Conservation (phyloP, 129 eudicot species). For the Chrysanthemum seticuspe region DNA sequence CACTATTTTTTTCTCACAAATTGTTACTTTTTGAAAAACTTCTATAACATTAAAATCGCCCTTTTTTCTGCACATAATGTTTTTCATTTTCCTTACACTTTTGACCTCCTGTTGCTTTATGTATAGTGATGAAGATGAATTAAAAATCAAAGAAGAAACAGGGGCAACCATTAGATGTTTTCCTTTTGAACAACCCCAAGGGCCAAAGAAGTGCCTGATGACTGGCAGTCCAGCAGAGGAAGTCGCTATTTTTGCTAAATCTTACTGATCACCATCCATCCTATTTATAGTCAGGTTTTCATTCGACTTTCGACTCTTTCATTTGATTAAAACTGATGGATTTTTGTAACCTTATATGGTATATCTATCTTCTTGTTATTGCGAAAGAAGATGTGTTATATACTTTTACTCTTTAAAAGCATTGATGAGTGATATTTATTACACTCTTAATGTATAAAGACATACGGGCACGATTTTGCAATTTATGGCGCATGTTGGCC, state of each 20-base stretch:
- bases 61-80: no score
- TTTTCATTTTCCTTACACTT: no score
- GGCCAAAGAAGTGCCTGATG: constrained; percentile 66
- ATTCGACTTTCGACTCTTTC: constrained; percentile 3
- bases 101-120: neutral
- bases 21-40: no score
- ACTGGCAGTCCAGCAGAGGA: constrained; percentile 79
- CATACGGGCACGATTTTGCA: no score
- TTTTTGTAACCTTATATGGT: neutral
- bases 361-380: neutral
- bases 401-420: neutral
- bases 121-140: constrained; percentile 63
- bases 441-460: no score
- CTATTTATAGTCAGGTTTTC: constrained; percentile 22
- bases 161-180: constrained; percentile 85
- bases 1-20: neutral
- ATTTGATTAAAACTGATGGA: neutral
- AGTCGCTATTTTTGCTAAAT: constrained; percentile 94
- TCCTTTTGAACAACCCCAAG: constrained; percentile 88
- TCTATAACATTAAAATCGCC: no score
- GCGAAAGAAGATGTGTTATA: neutral
- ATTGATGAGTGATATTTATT: no score
- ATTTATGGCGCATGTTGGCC: no score
- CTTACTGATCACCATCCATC: constrained; percentile 43
- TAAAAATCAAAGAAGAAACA: constrained; percentile 86